A percentile compares a stretch with the other conserved stretches of the same genome.
phyloP scores from a whole-genome alignment of 805 yeast genomes.

The Ogataea kodamae region DNA sequence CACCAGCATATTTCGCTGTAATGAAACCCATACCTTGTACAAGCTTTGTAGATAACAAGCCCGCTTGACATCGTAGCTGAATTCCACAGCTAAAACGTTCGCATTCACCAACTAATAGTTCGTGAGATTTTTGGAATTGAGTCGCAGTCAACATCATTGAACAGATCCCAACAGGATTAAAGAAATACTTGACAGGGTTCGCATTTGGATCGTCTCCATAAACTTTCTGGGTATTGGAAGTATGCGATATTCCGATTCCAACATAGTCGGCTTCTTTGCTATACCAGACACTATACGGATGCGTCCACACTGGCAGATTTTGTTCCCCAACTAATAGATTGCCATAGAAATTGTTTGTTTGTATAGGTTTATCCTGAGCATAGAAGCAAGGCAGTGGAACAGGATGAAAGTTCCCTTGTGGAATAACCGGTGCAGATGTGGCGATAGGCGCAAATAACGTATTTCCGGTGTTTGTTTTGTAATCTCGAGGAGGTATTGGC shows the following conservation, averaged over 20 bases:
- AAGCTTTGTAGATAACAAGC: conserved; percentile 45
- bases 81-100: conserved; percentile 33
- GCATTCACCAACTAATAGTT: conserved; percentile 30
- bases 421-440: conserved; percentile 16
- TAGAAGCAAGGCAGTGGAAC: conserved; percentile 55
- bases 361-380: conserved; percentile 44
- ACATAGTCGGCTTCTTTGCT: conserved; percentile 36
- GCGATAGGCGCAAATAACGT: conserved; percentile 24
- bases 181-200: conserved; percentile 47
- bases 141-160: conserved; percentile 51
- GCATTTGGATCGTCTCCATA: conserved; percentile 60
- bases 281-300: conserved; percentile 76
- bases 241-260: conserved; percentile 70
- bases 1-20: conserved; percentile 54
- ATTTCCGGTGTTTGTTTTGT: conserved; percentile 11
- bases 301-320: conserved; percentile 72
- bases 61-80: conserved; percentile 32
- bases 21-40: conserved; percentile 82
- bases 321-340: conserved; percentile 67
- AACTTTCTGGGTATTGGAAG: conserved; percentile 55
- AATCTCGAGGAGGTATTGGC: conserved; percentile 27
- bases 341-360: conserved; percentile 77
- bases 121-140: conserved; percentile 35
- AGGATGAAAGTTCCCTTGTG: conserved; percentile 45
- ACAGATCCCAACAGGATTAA: conserved; percentile 66